Base-by-base conservation (phyloP, 441 rosid genomes). In the Heliophila coronopifolia region DNA sequence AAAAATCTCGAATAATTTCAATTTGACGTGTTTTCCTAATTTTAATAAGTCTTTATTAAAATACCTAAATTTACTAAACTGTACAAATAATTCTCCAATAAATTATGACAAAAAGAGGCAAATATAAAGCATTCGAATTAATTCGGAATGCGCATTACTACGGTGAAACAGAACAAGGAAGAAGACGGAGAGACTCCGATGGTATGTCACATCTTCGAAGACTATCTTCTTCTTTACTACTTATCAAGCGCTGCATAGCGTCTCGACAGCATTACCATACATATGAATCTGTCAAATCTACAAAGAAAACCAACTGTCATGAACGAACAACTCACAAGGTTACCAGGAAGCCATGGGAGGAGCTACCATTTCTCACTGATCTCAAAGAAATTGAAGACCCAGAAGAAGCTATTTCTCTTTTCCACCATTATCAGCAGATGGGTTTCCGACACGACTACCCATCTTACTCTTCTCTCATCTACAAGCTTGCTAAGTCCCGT, bases 361-460 rank as follows among this genome's bases (percentile, higher is more conserved):
- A 75, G 26, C 54, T 68, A 3, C 83, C 84, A 4, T 89, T 89
- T 33, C 38, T 89, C 52, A 34, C 61, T 16, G 36, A 59, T 28
- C 60, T 89, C 60, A 89, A 83, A 68, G 76, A 70, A 38, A 58
- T 58, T 12, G 63, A 49, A 11, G 72, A 75, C 61, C 68, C 95
- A 9, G 79, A 73, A 9, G 77, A 80, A 54, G 95, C 94, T 0
- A 38, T 86, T 33, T 66, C 84, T 47, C 89, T 86, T 61, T 86
- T 84, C 62, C 66, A 80, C 16, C 73, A 69, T 11, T 68, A 75
- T 60, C 77, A 61, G 13, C 51, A 65, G 44, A 68, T 43, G 72
- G 97, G 94, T 17, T 78, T 71, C 44, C 69, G 68, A 12, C 98
- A 84, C 17, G 83, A 82, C 36, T 86, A 80, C 67, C 77, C 98